phyloP scores from a whole-genome alignment of 306 rosid species.

The Acacia melanoxylon region DNA sequence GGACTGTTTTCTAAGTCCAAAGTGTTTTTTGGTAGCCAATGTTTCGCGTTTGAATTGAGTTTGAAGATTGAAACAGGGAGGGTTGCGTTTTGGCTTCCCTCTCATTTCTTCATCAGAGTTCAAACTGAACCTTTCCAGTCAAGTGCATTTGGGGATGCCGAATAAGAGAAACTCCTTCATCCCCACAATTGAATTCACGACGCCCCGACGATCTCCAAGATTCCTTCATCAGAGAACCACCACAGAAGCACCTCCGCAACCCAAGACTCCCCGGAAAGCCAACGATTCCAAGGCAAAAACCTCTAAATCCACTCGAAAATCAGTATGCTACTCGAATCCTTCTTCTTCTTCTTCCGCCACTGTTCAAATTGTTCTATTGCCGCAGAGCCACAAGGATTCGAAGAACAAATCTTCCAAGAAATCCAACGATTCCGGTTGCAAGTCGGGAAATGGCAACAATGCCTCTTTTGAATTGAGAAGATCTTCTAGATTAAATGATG shows the following conservation, averaged over 20 bases:
- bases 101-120: not conserved
- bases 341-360: conserved; percentile 3
- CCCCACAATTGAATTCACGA: conserved; percentile 18
- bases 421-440: conserved; percentile 1
- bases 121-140: conserved; percentile 19
- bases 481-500: conserved; percentile 36
- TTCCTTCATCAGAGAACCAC: conserved; percentile 29
- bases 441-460: conserved; percentile 3
- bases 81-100: conserved; percentile 23
- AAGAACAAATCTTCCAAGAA: conserved; percentile 18
- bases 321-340: not conserved
- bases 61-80: not conserved
- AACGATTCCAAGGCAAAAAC: conserved; percentile 17
- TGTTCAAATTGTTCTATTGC: not conserved
- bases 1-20: too few relatives aligned
- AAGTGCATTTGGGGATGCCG: conserved; percentile 62
- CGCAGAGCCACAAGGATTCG: not conserved
- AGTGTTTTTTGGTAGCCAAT: too few relatives aligned
- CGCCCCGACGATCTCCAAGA: conserved; percentile 63
- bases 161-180: conserved; percentile 17
- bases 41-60: too few relatives aligned
- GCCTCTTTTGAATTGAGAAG: conserved; percentile 22
- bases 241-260: not conserved
- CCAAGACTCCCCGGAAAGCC: not conserved
- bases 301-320: conserved; percentile 15